Conservation (phyloP, 441 rosid genomes). For the Pelargonium myrrhifolium region DNA sequence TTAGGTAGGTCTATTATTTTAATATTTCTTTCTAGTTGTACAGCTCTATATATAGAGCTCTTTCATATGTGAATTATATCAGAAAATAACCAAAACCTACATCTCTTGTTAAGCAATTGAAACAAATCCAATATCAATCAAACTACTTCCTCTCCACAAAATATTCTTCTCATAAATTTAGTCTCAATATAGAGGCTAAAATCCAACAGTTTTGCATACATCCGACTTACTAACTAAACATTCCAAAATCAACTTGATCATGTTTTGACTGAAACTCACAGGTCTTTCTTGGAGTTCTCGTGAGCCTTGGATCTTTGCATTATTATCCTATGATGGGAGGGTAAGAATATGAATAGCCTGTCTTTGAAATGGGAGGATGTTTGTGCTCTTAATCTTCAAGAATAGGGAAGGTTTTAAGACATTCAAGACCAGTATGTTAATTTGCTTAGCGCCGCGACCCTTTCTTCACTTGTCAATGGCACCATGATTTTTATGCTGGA, state of each 20-base stretch:
- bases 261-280: constrained; percentile 26
- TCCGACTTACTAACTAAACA: neutral
- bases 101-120: no score
- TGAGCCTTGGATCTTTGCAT: constrained; percentile 90
- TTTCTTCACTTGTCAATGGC: neutral
- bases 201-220: constrained; percentile 12
- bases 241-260: constrained; percentile 13
- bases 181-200: no score
- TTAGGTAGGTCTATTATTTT: no score
- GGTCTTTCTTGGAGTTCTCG: constrained; percentile 92
- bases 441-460: neutral
- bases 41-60: no score
- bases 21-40: no score
- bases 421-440: neutral
- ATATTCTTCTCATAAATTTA: no score
- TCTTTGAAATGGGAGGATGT: neutral
- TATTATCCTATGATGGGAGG: constrained; percentile 91
- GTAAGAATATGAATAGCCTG: constrained; percentile 31
- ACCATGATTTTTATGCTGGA: neutral
- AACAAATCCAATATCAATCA: no score
- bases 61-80: no score
- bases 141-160: no score
- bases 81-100: no score
- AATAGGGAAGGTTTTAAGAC: neutral
- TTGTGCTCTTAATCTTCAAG: neutral